phyloP scores from a whole-genome alignment of 139 green algal genomes.

The Spirogloea muscicola region DNA sequence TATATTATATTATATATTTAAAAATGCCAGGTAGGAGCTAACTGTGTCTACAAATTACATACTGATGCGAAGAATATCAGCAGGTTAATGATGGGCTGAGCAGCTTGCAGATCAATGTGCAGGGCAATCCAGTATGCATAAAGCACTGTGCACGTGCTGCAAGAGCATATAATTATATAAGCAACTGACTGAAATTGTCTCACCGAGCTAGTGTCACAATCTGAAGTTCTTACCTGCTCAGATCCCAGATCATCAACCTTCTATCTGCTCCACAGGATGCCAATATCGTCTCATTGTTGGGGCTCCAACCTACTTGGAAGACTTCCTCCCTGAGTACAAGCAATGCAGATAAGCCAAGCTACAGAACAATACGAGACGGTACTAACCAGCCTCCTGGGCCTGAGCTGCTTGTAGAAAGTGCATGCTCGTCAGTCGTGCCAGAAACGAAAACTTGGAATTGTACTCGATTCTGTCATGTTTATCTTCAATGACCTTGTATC shows the following conservation, averaged over 20 bases:
- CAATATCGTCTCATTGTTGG: conserved; percentile 92
- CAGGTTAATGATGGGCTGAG: too few species aligned
- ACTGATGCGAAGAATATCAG: too few species aligned
- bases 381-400: not conserved
- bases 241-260: conserved; percentile 96
- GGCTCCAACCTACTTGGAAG: conserved; percentile 94
- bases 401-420: not conserved
- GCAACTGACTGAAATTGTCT: too few species aligned
- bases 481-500: not conserved
- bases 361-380: not conserved
- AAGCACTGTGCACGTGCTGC: too few species aligned
- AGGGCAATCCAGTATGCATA: too few species aligned
- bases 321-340: conserved; percentile 76
- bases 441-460: not conserved
- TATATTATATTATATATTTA: too few species aligned
- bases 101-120: too few species aligned
- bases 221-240: conserved; percentile 58
- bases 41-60: too few species aligned
- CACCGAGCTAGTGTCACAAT: too few species aligned
- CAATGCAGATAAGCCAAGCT: not conserved
- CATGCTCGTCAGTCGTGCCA: not conserved
- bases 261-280: conserved; percentile 89
- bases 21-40: too few species aligned
- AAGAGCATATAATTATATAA: too few species aligned
- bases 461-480: not conserved